Conservation (phyloP, 2,329 filamentous ascomycete genomes). For the Colletotrichum sp. region DNA sequence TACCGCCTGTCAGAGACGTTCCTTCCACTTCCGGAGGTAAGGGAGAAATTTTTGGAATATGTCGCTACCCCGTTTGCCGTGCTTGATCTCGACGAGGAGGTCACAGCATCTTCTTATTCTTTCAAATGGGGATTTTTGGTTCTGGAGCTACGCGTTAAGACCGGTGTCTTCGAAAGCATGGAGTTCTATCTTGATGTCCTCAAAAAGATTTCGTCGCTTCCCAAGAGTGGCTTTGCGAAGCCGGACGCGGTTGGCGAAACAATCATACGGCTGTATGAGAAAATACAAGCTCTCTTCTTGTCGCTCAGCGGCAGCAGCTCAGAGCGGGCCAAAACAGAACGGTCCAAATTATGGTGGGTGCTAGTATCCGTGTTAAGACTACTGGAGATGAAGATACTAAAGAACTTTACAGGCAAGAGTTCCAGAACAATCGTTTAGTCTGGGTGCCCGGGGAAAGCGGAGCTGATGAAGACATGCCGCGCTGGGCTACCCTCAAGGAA, state of each 20-base stretch:
- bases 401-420: fast-evolving
- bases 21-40: neutral
- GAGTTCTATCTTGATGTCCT: neutral
- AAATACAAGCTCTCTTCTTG: neutral
- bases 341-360: neutral
- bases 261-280: neutral
- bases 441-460: neutral
- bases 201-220: neutral
- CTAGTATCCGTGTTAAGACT: fast-evolving
- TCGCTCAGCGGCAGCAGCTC: neutral
- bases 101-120: neutral
- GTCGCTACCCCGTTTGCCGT: neutral
- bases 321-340: neutral
- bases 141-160: neutral
- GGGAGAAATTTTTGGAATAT: neutral
- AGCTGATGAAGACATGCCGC: neutral
- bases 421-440: neutral
- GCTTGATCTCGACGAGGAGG: neutral
- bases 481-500: neutral
- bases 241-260: neutral
- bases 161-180: neutral
- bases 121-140: neutral
- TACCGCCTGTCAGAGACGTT: neutral
- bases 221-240: neutral
- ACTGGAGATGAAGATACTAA: fast-evolving